phyloP scores from a whole-genome alignment of 805 yeast genomes.

The Clavispora carvajalis region DNA sequence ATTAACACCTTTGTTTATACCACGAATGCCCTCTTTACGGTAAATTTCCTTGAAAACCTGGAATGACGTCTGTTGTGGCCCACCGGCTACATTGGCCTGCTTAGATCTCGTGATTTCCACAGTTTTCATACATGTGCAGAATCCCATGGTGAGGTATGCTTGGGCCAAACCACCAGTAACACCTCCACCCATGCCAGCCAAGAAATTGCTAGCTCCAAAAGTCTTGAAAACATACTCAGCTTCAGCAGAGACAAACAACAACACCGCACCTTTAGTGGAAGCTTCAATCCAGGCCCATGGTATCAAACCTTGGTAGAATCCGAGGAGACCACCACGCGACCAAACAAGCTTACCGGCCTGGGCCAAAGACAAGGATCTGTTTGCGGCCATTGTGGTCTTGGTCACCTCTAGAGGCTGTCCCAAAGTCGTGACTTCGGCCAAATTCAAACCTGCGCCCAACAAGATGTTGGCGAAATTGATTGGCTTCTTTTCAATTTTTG shows the following conservation, averaged over 20 bases:
- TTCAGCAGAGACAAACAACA: conserved; percentile 87
- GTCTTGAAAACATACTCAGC: conserved; percentile 72
- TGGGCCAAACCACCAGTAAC: conserved; percentile 94
- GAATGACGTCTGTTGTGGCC: conserved; percentile 63
- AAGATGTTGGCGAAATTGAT: conserved; percentile 84
- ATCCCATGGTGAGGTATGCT: conserved; percentile 94
- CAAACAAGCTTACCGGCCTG: conserved; percentile 73
- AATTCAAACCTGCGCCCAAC: conserved; percentile 87
- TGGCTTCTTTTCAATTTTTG: conserved; percentile 66
- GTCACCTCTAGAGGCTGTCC: conserved; percentile 97
- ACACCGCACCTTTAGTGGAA: conserved; percentile 96
- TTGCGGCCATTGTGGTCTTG: conserved; percentile 98
- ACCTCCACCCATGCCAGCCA: conserved; percentile 94
- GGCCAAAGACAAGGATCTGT: conserved; percentile 63
- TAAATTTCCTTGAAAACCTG: conserved; percentile 83
- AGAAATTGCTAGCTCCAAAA: conserved; percentile 61
- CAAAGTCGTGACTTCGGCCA: conserved; percentile 78
- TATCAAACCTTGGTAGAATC: conserved; percentile 94
- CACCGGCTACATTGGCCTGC: conserved; percentile 62
- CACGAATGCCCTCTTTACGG: conserved; percentile 81
- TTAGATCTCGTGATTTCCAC: conserved; percentile 93
- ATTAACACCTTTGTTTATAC: conserved; percentile 96
- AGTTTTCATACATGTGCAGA: conserved; percentile 98
- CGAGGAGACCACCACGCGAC: conserved; percentile 88
- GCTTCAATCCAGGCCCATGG: conserved; percentile 99